Conservation (phyloP, 139 green algal genomes). For the Chara braunii region DNA sequence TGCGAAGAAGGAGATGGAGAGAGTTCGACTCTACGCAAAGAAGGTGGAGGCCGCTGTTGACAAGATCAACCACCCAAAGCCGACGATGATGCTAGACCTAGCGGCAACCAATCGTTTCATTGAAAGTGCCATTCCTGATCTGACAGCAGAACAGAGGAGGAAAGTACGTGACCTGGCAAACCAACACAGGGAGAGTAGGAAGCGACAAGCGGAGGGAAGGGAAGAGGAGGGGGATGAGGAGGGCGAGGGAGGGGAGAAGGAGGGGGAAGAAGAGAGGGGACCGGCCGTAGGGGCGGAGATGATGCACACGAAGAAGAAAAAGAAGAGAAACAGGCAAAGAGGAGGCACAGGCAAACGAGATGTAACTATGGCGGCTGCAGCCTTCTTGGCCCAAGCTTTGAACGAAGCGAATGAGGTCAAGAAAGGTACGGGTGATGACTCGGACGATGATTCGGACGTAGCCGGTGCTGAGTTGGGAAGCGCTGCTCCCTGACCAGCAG, state of each 20-base stretch:
- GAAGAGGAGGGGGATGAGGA: background rate
- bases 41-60: conserved; percentile 2
- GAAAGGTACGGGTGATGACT: too few species aligned
- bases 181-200: too few species aligned
- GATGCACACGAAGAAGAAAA: too few species aligned
- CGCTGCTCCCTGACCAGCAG: too few species aligned
- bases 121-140: background rate
- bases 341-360: too few species aligned
- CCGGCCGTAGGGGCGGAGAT: too few species aligned
- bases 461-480: too few species aligned
- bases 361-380: too few species aligned
- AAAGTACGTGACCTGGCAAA: background rate
- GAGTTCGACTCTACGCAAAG: conserved; percentile 13
- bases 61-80: background rate
- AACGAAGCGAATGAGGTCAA: too few species aligned
- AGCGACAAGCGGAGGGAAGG: background rate
- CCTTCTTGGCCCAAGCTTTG: too few species aligned
- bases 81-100: conserved; percentile 3
- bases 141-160: conserved; percentile 1
- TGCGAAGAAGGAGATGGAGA: conserved; percentile 21
- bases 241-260: background rate
- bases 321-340: too few species aligned
- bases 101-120: conserved; percentile 15
- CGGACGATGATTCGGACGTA: too few species aligned
- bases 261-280: background rate